Conservation (phyloP, 371 early-diverging fungal species). For the Mucor saturninus region DNA sequence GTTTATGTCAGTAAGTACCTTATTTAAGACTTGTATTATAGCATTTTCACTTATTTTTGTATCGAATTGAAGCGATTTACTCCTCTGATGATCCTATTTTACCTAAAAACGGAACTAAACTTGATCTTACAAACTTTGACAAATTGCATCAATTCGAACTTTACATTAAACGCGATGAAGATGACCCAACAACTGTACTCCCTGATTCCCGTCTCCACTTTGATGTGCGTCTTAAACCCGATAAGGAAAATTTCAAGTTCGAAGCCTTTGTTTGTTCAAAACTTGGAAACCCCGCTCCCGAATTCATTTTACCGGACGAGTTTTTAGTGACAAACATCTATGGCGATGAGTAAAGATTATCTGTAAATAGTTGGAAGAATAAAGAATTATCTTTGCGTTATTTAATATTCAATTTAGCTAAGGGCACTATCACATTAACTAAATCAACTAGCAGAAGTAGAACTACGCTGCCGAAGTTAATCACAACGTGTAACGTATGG, state of each 20-base stretch:
- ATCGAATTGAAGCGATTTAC: too few relatives aligned
- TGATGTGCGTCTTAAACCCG: conserved; percentile 2
- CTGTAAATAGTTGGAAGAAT: too few relatives aligned
- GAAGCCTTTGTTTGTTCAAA: conserved; percentile 6
- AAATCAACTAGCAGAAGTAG: too few relatives aligned
- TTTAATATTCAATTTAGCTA: too few relatives aligned
- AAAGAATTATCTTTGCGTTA: too few relatives aligned
- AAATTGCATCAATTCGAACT: conserved; percentile 23
- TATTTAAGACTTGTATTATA: too few relatives aligned
- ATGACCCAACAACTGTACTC: not conserved
- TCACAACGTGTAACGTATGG: too few relatives aligned
- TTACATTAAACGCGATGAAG: conserved; percentile 5
- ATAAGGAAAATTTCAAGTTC: conserved; percentile 10
- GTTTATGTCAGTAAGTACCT: conserved; percentile 19
- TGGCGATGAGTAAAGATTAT: not conserved
- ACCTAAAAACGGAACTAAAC: not conserved
- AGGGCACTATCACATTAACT: too few relatives aligned
- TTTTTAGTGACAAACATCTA: conserved; percentile 14
- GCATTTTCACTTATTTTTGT: too few relatives aligned
- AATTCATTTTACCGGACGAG: conserved; percentile 16
- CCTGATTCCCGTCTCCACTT: conserved; percentile 1
- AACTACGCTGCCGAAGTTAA: too few relatives aligned
- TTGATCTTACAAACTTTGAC: not conserved
- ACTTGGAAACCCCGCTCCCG: conserved; percentile 7
- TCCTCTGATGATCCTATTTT: not conserved